Evolutionary conservation across 306 rosid genomes (phyloP).

Genomic region (Mucuna pruriens): DNA sequence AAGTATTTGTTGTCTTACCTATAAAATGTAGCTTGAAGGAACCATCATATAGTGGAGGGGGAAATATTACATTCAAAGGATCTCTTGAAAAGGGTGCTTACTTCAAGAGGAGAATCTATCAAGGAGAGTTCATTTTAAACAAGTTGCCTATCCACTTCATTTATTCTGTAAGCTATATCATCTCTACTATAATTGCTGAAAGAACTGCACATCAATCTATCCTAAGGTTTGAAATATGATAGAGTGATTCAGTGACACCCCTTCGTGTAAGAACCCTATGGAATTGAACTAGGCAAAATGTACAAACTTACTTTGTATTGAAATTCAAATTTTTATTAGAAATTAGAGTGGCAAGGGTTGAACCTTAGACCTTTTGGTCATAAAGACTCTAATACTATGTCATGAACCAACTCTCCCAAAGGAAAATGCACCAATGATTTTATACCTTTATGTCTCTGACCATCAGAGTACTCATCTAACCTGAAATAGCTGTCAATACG

Average conservation of each 20-base stretch:
- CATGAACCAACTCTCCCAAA: not conserved
- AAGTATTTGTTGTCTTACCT: not conserved
- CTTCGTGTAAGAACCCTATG: not conserved
- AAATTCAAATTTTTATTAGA: not conserved
- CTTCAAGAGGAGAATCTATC: not conserved
- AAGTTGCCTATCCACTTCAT: not conserved
- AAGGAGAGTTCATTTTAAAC: not conserved
- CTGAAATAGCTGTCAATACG: not conserved
- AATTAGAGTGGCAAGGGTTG: not conserved
- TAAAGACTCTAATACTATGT: not conserved
- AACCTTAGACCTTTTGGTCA: not conserved
- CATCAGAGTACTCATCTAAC: not conserved
- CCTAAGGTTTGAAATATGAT: not conserved
- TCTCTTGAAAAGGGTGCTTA: not conserved
- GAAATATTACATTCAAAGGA: slow-evolving; percentile 13
- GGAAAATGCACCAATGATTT: not conserved
- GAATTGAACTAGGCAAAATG: not conserved
- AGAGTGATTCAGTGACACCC: not conserved
- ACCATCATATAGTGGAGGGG: slow-evolving; percentile 3
- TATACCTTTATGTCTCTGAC: not conserved
- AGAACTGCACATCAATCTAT: not conserved
- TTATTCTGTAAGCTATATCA: slow-evolving; percentile 8
- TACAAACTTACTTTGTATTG: not conserved
- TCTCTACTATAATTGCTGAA: not conserved
- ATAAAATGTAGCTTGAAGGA: slow-evolving; percentile 7